Conservation (phyloP, 192 early-diverging fungal species). For the Oehlia diaphana region DNA sequence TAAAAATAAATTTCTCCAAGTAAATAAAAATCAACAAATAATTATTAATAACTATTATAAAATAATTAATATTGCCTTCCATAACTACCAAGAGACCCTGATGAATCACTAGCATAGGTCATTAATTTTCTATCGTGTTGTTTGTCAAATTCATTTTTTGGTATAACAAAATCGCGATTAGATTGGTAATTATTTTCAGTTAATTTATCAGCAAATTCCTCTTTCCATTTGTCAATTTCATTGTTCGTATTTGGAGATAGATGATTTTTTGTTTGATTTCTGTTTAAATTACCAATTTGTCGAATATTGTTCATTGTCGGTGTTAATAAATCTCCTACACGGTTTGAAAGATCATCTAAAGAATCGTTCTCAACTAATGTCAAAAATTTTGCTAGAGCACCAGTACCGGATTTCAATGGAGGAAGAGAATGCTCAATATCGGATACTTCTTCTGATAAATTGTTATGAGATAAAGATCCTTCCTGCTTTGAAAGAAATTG, state of each 20-base stretch:
- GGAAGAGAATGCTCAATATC: slow-evolving; percentile 5
- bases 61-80: too few relatives aligned
- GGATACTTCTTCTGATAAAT: not conserved
- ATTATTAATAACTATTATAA: too few relatives aligned
- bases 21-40: too few relatives aligned
- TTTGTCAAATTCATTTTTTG: too few relatives aligned
- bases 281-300: not conserved
- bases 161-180: too few relatives aligned
- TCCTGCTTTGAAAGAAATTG: slow-evolving; percentile 11
- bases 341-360: slow-evolving; percentile 17
- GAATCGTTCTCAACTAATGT: slow-evolving; percentile 22
- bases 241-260: not conserved
- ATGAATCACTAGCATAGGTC: too few relatives aligned
- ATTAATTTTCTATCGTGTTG: too few relatives aligned
- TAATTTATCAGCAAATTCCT: too few relatives aligned
- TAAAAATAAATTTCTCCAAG: too few relatives aligned
- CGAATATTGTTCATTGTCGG: slow-evolving; percentile 10
- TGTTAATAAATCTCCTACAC: slow-evolving; percentile 22
- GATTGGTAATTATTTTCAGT: too few relatives aligned
- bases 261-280: not conserved
- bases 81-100: too few relatives aligned
- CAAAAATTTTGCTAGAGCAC: slow-evolving; percentile 25
- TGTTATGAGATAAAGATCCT: not conserved
- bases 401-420: slow-evolving; percentile 9
- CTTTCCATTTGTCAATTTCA: not conserved